Conservation (phyloP, 2,329 filamentous ascomycete species). For the Dothistroma pini region DNA sequence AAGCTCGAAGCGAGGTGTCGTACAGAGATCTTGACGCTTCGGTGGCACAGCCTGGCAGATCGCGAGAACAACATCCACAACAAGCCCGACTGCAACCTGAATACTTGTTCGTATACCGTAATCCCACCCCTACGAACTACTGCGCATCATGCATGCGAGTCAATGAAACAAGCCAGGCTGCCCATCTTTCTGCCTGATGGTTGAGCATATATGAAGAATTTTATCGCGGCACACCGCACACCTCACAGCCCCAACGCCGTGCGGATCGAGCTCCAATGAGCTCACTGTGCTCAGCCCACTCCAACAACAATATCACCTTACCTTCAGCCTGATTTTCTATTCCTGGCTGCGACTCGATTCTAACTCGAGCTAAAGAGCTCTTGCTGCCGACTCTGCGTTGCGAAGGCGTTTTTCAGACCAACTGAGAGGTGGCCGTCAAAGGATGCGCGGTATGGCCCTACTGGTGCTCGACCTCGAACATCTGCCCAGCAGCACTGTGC, state of each 20-base stretch:
- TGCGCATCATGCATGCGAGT: background rate
- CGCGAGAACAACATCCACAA: background rate
- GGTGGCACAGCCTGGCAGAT: background rate
- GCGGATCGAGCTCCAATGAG: slow-evolving; percentile 3
- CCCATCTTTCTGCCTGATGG: background rate
- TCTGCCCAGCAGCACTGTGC: background rate
- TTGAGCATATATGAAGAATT: background rate
- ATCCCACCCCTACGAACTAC: too few species aligned
- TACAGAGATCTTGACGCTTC: slow-evolving; percentile 2
- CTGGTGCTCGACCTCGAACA: background rate
- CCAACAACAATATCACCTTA: background rate
- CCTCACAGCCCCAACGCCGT: slow-evolving; percentile 1
- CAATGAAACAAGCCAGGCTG: background rate
- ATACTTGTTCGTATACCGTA: too few species aligned
- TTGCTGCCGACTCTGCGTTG: background rate
- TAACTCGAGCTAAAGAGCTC: background rate
- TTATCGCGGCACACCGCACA: background rate
- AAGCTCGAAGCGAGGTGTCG: background rate
- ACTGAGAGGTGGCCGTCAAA: background rate
- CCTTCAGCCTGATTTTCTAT: slow-evolving; percentile 2
- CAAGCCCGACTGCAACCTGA: too few species aligned
- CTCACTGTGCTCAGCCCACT: background rate
- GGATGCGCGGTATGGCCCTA: background rate
- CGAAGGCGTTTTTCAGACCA: background rate
- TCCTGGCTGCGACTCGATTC: background rate